Evolutionary conservation across 495 filamentous ascomycete species (phyloP), one percentile per base, ranked within the genome.

Genomic region (Podospora sp.): DNA sequence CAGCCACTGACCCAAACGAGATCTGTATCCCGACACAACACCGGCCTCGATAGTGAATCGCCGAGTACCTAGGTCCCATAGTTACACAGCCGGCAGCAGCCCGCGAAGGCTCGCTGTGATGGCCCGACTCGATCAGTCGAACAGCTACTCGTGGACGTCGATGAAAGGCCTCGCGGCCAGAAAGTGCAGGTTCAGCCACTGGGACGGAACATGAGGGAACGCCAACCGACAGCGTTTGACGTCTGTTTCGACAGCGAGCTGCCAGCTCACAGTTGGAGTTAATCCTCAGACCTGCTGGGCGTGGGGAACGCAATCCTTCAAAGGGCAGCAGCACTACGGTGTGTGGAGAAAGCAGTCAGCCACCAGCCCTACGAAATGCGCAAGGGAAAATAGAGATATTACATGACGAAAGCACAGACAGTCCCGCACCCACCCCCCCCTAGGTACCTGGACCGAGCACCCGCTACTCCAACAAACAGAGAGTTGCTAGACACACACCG

Each of bases 351-450:
- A 29, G 63, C 36, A 51, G n/a, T 55, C 46, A 67, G 59, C 58
- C 58, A 67, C 65, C 65, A 67, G 65, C 65, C 65, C 65, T 67
- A 67, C 59, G 59, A 67, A 60, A 67, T 62, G 50, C 40, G 60
- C 40, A 25, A 25, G 60, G 55, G 26, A 33, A 66, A 63, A 46
- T 62, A 67, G 65, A 67, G 65, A 67, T 67, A 67, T 67, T 63
- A 67, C 65, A 26, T 60, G 25, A 55, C 52, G 57, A 40, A 25
- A 22, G 58, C 59, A 62, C 46, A 35, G 61, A 52, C 61, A 27
- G 33, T 62, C 35, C 61, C 61, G 52, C 52, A 9, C 52, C 20
- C 24, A n/a, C 14, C 52, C 52, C 52, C 52, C 24, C 14, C 6
- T 33, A 25, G 8, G 29, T 33, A 33, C 29, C 8, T 33, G 29